These are phyloP conservation scores for Phialophora chinensis DNA, from an alignment of 2,329 filamentous ascomycete genomes.

Conservation along the genomic window DNA sequence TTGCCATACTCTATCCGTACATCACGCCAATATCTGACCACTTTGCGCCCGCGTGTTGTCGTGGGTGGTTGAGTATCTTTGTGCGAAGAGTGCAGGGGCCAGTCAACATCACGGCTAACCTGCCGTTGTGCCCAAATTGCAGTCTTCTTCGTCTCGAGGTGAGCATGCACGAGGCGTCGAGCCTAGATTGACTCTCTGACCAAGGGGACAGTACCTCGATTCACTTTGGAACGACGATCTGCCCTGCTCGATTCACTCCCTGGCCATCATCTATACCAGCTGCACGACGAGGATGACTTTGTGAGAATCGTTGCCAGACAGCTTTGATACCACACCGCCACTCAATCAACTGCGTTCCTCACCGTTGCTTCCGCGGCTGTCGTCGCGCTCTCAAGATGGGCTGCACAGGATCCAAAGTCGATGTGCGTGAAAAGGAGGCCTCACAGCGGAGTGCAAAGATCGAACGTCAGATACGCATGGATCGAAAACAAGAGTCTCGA, in stretches of 20 bases:
- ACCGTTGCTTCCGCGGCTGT: background rate
- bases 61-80: background rate
- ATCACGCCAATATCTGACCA: slow-evolving; percentile 13
- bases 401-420: slow-evolving; percentile 52
- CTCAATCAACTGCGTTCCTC: background rate
- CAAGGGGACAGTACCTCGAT: background rate
- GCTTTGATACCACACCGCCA: background rate
- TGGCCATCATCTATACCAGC: background rate
- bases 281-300: slow-evolving; percentile 7
- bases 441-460: slow-evolving; percentile 67
- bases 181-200: background rate
- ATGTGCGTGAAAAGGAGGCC: slow-evolving; percentile 50
- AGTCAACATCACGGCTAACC: background rate
- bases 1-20: slow-evolving; percentile 17
- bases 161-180: background rate
- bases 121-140: background rate
- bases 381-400: slow-evolving; percentile 47
- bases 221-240: background rate
- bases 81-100: background rate
- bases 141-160: background rate
- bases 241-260: background rate
- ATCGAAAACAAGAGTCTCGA: slow-evolving; percentile 83
- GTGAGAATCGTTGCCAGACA: background rate
- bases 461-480: slow-evolving; percentile 81
- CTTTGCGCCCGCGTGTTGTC: background rate